phyloP scores from a whole-genome alignment of 805 yeast genomes.

The Diddensiella santjacobensis region DNA sequence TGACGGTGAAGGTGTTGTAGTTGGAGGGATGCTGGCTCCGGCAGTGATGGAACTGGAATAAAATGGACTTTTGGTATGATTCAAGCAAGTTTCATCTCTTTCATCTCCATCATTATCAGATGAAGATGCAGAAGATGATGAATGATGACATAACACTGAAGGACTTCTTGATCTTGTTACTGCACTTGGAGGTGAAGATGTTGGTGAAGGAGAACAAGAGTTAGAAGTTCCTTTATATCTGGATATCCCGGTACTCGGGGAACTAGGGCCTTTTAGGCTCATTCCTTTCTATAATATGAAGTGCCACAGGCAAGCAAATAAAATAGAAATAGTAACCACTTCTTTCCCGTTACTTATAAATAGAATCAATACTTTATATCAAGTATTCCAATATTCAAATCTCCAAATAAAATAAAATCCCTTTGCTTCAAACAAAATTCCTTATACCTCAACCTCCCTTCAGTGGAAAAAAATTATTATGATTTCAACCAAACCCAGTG shows the following conservation, averaged over 20 bases:
- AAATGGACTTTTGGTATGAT: slow-evolving; percentile 3
- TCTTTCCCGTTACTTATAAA: too few species aligned
- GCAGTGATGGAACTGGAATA: background rate
- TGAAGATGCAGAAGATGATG: background rate
- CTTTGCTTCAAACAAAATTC: too few species aligned
- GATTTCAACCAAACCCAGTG: too few species aligned
- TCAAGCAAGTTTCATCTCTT: background rate
- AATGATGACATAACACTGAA: background rate
- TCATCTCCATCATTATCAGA: background rate
- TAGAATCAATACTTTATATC: too few species aligned
- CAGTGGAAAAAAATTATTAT: too few species aligned
- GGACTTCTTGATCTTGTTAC: background rate
- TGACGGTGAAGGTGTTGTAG: background rate
- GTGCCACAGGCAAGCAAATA: too few species aligned
- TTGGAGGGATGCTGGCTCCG: background rate
- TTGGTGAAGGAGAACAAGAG: background rate
- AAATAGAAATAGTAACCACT: too few species aligned
- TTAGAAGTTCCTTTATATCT: background rate
- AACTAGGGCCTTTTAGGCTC: slow-evolving; percentile 4
- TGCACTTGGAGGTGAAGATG: background rate
- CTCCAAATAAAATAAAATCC: too few species aligned
- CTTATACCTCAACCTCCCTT: too few species aligned
- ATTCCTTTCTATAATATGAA: too few species aligned
- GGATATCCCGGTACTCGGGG: background rate
- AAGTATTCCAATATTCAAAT: too few species aligned